Evolutionary conservation across 768 basidiomycete species (phyloP).

Genomic region (Phanerochaete carnosa): DNA sequence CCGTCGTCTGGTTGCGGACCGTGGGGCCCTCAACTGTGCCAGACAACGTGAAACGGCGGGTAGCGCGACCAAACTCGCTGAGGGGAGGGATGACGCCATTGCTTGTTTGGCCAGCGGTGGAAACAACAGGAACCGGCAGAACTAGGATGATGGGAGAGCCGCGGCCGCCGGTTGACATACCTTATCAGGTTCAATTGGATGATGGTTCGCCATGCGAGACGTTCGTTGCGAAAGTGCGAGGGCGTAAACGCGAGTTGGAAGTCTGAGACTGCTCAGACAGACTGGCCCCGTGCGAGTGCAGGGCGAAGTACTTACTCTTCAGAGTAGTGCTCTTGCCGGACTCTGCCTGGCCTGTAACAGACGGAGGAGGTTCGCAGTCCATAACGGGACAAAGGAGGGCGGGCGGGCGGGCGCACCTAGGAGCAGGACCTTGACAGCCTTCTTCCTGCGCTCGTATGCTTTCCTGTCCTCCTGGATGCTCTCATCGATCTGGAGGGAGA

Average conservation of each 20-base stretch:
- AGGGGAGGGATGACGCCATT: background rate
- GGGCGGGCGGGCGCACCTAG: constrained; percentile 38
- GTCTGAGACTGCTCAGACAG: constrained; percentile 37
- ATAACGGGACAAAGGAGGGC: background rate
- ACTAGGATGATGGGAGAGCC: background rate
- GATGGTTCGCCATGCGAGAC: constrained; percentile 57
- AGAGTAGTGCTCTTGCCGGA: constrained; percentile 49
- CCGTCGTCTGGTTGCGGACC: too few species aligned
- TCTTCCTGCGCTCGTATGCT: constrained; percentile 44
- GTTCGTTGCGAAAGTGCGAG: constrained; percentile 53
- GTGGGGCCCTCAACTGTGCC: background rate
- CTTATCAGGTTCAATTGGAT: constrained; percentile 69
- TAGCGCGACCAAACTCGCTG: background rate
- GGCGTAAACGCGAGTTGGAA: constrained; percentile 69
- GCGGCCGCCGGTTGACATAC: constrained; percentile 25
- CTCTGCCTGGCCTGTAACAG: constrained; percentile 51
- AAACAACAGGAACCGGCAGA: background rate
- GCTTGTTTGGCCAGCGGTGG: background rate
- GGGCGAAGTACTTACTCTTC: constrained; percentile 23
- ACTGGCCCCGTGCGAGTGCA: background rate
- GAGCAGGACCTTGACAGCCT: constrained; percentile 52
- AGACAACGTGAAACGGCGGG: background rate
- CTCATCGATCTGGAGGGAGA: constrained; percentile 49
- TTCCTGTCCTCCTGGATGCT: constrained; percentile 42
- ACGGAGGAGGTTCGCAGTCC: background rate